A percentile compares a stretch with the other conserved stretches of the same genome.
Evolutionary conservation across 768 basidiomycete genomes (phyloP).

Genomic region (Leccinum disarticulatum): DNA sequence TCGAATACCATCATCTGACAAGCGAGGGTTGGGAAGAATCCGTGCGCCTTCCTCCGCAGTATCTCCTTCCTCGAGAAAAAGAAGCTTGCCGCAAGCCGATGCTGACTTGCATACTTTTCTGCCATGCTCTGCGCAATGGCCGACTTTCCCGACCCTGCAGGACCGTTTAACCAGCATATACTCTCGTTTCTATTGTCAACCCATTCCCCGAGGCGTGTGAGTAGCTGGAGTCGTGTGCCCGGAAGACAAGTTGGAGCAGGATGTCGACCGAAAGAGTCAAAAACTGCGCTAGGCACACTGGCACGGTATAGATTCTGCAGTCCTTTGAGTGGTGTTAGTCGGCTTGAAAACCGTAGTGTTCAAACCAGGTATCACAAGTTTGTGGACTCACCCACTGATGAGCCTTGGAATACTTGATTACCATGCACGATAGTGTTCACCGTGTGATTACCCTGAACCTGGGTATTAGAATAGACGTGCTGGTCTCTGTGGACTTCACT

Average conservation of each 20-base stretch:
- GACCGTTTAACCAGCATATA: slow-evolving; percentile 27
- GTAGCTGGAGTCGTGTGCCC: slow-evolving; percentile 19
- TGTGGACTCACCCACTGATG: slow-evolving; percentile 9
- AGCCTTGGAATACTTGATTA: slow-evolving; percentile 17
- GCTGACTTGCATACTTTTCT: slow-evolving; percentile 17
- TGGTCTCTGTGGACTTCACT: slow-evolving; percentile 22
- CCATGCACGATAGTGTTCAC: slow-evolving; percentile 20
- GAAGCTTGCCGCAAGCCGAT: slow-evolving; percentile 34
- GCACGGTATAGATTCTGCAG: slow-evolving; percentile 15
- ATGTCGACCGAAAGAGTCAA: slow-evolving; percentile 20
- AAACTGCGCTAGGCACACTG: slow-evolving; percentile 14
- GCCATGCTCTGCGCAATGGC: slow-evolving; percentile 32
- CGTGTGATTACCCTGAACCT: slow-evolving; percentile 14
- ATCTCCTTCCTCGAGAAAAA: slow-evolving; percentile 33
- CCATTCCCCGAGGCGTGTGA: slow-evolving; percentile 16
- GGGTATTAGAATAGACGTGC: slow-evolving; percentile 8
- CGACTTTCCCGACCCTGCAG: slow-evolving; percentile 25
- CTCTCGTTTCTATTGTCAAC: slow-evolving; percentile 7
- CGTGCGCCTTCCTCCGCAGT: slow-evolving; percentile 20
- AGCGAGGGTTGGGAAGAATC: slow-evolving; percentile 33
- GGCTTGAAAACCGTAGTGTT: neutral
- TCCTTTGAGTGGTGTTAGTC: slow-evolving; percentile 6
- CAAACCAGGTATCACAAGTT: neutral
- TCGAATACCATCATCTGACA: slow-evolving; percentile 28
- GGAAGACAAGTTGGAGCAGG: slow-evolving; percentile 21